A percentile compares a stretch with the other conserved stretches of the same genome.
Evolutionary conservation across 169 alveolate species (phyloP).

Genomic region (Plasmodium chabaudi): DNA sequence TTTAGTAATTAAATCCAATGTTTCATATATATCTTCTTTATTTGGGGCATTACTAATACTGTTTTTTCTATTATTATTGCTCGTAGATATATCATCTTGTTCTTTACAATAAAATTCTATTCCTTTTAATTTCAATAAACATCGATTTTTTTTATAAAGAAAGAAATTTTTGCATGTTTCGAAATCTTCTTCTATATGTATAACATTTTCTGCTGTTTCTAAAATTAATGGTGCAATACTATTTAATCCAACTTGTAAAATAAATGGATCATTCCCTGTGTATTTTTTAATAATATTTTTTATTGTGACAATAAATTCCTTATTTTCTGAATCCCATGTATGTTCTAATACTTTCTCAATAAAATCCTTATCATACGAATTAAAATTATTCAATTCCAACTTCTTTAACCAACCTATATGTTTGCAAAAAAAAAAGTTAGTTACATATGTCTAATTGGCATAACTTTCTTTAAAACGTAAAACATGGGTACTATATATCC

Average conservation of each 20-base stretch:
- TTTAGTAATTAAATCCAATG: conserved; percentile 51
- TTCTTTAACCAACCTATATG: conserved; percentile 5
- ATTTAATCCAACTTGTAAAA: conserved; percentile 57
- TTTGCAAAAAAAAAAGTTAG: background rate
- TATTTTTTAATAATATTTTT: conserved; percentile 43
- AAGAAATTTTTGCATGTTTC: conserved; percentile 48
- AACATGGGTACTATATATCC: too few relatives aligned
- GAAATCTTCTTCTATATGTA: conserved; percentile 52
- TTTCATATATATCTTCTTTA: conserved; percentile 28
- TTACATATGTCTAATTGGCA: background rate
- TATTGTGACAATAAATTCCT: conserved; percentile 26
- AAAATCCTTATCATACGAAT: conserved; percentile 13
- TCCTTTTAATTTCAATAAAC: conserved; percentile 33
- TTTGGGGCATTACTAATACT: background rate
- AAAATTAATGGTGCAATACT: conserved; percentile 49
- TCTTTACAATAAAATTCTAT: conserved; percentile 40
- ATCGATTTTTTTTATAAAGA: conserved; percentile 39
- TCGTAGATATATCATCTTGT: background rate
- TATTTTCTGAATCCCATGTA: conserved; percentile 64
- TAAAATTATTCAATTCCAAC: conserved; percentile 6
- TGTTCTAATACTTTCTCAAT: conserved; percentile 28
- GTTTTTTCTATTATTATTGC: background rate
- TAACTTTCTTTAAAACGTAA: too few relatives aligned
- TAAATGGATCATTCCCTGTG: conserved; percentile 24
- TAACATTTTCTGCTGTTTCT: conserved; percentile 40